These are phyloP conservation scores for Colletotrichum agaves DNA, from an alignment of 2,329 filamentous ascomycete species.

Conservation along the genomic window DNA sequence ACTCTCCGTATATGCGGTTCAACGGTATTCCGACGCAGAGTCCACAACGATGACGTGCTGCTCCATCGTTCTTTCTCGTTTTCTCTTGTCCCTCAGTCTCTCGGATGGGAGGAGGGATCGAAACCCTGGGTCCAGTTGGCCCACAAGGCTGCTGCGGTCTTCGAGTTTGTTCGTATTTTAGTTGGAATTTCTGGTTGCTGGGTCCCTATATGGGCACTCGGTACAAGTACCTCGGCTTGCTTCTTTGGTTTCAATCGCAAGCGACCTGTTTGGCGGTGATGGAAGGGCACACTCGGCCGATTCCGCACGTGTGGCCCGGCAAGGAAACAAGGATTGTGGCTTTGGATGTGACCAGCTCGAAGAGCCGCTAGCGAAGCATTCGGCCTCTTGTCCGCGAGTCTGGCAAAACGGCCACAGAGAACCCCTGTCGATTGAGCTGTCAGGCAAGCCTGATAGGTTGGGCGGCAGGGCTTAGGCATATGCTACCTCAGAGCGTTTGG, in stretches of 20 bases:
- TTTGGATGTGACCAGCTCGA: background rate
- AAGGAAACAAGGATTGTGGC: conserved; percentile 3
- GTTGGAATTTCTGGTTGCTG: no score
- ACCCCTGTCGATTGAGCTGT: conserved; percentile 10
- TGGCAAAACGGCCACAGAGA: background rate
- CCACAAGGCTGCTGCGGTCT: conserved; percentile 21
- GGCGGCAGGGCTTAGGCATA: conserved; percentile 1
- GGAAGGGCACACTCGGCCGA: conserved; percentile 10
- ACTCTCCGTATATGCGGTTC: conserved; percentile 29
- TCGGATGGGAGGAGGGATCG: background rate
- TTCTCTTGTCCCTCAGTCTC: background rate
- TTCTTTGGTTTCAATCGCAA: background rate
- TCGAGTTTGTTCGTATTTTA: no score
- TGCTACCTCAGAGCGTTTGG: background rate
- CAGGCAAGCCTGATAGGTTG: conserved; percentile 11
- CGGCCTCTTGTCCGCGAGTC: conserved; percentile 7
- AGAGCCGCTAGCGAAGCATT: conserved; percentile 14
- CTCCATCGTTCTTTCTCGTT: conserved; percentile 10
- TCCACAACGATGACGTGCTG: conserved; percentile 27
- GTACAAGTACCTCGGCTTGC: no score
- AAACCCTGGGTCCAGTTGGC: background rate
- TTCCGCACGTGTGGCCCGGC: conserved; percentile 30
- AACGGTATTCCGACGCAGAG: conserved; percentile 29
- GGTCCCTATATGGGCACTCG: no score
- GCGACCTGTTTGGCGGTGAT: conserved; percentile 3